These are phyloP conservation scores for Fraxinus angustifolia DNA, from an alignment of 305 asterid genomes.

Conservation along the genomic window DNA sequence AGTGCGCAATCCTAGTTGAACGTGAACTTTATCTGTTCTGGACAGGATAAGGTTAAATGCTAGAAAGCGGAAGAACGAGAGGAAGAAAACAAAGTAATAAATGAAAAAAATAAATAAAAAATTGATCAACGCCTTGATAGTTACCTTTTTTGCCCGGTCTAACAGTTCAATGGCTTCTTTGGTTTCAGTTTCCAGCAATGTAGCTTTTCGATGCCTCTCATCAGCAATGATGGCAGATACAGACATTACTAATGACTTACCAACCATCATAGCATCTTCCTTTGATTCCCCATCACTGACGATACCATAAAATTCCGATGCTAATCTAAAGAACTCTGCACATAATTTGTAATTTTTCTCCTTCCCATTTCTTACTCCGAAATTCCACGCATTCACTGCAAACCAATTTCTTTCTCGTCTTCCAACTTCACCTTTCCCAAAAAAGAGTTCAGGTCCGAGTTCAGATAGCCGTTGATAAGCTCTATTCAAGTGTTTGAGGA, in stretches of 20 bases:
- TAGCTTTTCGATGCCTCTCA: slow-evolving; percentile 51
- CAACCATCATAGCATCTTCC: slow-evolving; percentile 50
- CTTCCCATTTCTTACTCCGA: slow-evolving; percentile 72
- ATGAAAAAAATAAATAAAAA: not conserved
- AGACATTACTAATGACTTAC: slow-evolving; percentile 62
- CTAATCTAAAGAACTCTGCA: slow-evolving; percentile 72
- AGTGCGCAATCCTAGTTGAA: not conserved
- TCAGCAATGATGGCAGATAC: slow-evolving; percentile 69
- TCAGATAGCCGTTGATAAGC: slow-evolving; percentile 61
- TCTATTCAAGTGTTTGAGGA: slow-evolving; percentile 67
- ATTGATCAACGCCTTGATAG: not conserved
- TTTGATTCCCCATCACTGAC: slow-evolving; percentile 52
- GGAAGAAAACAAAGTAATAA: not conserved
- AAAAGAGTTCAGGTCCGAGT: slow-evolving; percentile 58
- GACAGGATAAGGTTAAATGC: not conserved
- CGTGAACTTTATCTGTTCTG: not conserved
- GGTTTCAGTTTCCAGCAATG: slow-evolving; percentile 63
- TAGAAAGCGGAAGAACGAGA: not conserved
- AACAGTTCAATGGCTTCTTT: slow-evolving; percentile 64
- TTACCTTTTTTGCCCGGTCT: slow-evolving; percentile 86
- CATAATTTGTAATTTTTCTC: slow-evolving; percentile 51
- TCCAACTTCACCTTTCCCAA: slow-evolving; percentile 80
- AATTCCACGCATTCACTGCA: slow-evolving; percentile 78
- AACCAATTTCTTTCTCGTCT: slow-evolving; percentile 86
- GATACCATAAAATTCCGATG: slow-evolving; percentile 62